phyloP scores from a whole-genome alignment of 768 basidiomycete species.

The Solioccasus polychromus region DNA sequence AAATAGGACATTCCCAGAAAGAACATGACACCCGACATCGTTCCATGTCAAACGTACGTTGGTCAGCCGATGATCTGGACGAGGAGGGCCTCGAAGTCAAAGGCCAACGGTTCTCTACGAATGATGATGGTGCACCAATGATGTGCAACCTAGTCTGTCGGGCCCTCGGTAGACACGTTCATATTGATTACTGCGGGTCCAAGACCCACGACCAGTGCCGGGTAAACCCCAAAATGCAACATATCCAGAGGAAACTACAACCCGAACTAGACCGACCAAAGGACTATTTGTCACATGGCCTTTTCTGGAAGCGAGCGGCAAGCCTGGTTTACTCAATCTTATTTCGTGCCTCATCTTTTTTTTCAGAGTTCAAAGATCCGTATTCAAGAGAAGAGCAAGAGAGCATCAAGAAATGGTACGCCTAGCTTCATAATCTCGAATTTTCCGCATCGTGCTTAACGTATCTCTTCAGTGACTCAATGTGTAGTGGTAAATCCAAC shows the following conservation, averaged over 20 bases:
- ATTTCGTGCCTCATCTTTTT: not conserved
- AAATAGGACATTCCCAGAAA: constrained; percentile 50
- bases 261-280: constrained; percentile 48
- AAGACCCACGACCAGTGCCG: constrained; percentile 33
- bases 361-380: constrained; percentile 65
- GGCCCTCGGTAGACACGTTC: constrained; percentile 50
- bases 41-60: constrained; percentile 54
- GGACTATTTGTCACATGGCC: constrained; percentile 52
- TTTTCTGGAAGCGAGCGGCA: constrained; percentile 60
- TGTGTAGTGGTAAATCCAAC: constrained; percentile 46
- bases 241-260: constrained; percentile 36
- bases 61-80: constrained; percentile 54
- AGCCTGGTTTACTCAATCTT: constrained; percentile 3
- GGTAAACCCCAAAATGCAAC: constrained; percentile 42
- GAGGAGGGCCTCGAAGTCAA: constrained; percentile 47
- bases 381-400: constrained; percentile 55
- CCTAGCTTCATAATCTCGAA: not conserved
- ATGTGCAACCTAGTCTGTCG: constrained; percentile 58
- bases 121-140: constrained; percentile 59
- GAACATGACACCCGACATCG: constrained; percentile 63
- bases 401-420: constrained; percentile 52
- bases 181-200: constrained; percentile 54
- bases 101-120: constrained; percentile 49
- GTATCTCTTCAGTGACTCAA: constrained; percentile 40
- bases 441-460: too few relatives aligned